A percentile compares a stretch with the other conserved stretches of the same genome.
Evolutionary conservation across 768 basidiomycete genomes (phyloP).

Genomic region (Russula griseocarnosa): DNA sequence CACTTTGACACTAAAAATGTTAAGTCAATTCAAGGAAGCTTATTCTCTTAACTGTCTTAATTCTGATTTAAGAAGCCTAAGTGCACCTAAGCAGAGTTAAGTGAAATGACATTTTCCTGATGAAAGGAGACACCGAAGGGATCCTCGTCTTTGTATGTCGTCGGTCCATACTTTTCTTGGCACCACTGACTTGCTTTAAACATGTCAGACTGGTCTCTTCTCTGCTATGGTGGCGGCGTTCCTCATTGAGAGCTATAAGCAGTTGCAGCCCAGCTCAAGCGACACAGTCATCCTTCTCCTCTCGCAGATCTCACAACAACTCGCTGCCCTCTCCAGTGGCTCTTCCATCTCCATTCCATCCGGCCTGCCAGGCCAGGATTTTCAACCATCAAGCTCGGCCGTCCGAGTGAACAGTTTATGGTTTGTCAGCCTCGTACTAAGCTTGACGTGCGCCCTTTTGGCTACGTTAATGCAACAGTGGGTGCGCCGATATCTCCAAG

Average conservation of each 20-base stretch:
- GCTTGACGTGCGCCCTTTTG: slow-evolving; percentile 25
- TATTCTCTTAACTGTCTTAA: no score
- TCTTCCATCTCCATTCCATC: slow-evolving; percentile 12
- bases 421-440: slow-evolving; percentile 25
- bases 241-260: slow-evolving; percentile 28
- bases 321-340: slow-evolving; percentile 14
- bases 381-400: slow-evolving; percentile 7
- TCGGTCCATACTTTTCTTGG: neutral
- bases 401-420: slow-evolving; percentile 25
- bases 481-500: slow-evolving; percentile 24
- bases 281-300: slow-evolving; percentile 20
- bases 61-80: no score
- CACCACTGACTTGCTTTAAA: neutral
- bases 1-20: no score
- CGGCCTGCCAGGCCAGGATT: slow-evolving; percentile 2
- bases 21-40: no score
- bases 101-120: no score
- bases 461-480: slow-evolving; percentile 28
- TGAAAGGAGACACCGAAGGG: slow-evolving; percentile 29
- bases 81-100: no score
- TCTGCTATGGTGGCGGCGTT: slow-evolving; percentile 31
- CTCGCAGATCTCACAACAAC: slow-evolving; percentile 25
- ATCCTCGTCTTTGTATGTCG: slow-evolving; percentile 29
- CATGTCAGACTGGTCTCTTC: slow-evolving; percentile 31
- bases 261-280: slow-evolving; percentile 24